Base-by-base conservation (phyloP, 2,329 filamentous ascomycete species). In the Camillea tinctor region DNA sequence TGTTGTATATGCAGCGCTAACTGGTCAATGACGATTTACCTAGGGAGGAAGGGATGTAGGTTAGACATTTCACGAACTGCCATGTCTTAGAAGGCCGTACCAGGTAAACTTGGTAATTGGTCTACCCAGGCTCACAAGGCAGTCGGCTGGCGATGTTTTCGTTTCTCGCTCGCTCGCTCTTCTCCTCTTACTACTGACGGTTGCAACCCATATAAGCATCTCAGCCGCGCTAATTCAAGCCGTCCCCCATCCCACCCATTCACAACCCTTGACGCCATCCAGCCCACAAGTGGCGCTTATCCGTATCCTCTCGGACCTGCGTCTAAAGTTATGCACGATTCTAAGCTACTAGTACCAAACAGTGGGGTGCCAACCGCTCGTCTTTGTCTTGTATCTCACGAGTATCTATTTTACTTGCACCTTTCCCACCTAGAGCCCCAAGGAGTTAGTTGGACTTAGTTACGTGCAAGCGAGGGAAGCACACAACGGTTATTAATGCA, bases 261-360 rank as follows among this genome's bases (percentile, higher is more conserved):
- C 50, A 50, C 36, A 52, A 44, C 21, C 53, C 30, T 52, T 36
- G 57, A 67, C 60, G 59, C 52, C 61, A 56, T 56, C 54, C 48
- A 62, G 58, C 60, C 64, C 57, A 57, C 67, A 64, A 67, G 60
- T 66, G 57, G 69, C 73, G 74, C 74, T 72, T 77, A 72, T 71
- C 76, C 74, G 62, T 65, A 74, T 78, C 69, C 68, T 74, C 71
- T 73, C 60, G 76, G 75, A 78, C 76, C 76, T 79, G 76, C 76
- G 71, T 77, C 73, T 73, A 63, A 69, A 68, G 62, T 59, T 68
- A 68, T 70, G 68, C 69, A 69, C 56, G 65, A 64, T 69, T 62
- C 62, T 19, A 50, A 21, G 49, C 49, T 50, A 50, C 17, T 49
- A 21, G 20, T 49, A 21, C 49, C 36, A 44, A 44, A 15, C 36